Conservation (phyloP, 306 rosid genomes). For the Gastrolobium bilobum region DNA sequence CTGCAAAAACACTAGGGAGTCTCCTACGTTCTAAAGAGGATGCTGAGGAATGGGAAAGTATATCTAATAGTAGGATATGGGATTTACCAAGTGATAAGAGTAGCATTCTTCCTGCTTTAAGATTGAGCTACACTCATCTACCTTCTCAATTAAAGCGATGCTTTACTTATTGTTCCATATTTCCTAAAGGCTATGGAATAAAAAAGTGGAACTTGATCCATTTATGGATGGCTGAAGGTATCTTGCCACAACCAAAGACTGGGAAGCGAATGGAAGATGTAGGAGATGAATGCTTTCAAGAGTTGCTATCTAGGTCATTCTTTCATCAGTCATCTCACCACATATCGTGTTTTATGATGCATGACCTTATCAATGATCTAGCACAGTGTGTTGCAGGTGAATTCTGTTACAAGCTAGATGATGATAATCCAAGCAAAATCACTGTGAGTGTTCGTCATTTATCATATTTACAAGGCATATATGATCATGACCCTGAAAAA, state of each 20-base stretch:
- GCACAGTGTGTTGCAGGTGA: conserved; percentile 44
- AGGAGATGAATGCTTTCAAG: conserved; percentile 49
- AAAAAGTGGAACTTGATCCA: conserved; percentile 37
- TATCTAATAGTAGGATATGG: conserved; percentile 55
- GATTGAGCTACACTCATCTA: conserved; percentile 41
- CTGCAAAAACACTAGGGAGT: conserved; percentile 57
- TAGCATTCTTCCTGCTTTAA: conserved; percentile 53
- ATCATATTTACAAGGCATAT: conserved; percentile 27
- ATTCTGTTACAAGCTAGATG: conserved; percentile 23
- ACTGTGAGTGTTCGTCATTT: conserved; percentile 38
- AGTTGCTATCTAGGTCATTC: conserved; percentile 49
- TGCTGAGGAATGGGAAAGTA: conserved; percentile 56
- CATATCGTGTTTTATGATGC: conserved; percentile 33
- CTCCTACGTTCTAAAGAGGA: conserved; percentile 46
- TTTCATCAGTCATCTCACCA: conserved; percentile 40
- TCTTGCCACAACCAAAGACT: conserved; percentile 15
- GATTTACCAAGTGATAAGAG: conserved; percentile 53
- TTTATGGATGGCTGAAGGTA: conserved; percentile 62
- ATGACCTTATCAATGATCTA: conserved; percentile 53
- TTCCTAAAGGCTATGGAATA: conserved; percentile 46
- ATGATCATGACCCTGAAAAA: conserved; percentile 40
- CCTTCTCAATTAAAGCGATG: conserved; percentile 47
- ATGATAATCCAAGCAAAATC: neutral
- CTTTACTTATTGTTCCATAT: conserved; percentile 43
- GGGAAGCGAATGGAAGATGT: conserved; percentile 47